Percentiles rank a stretch among this genome's conserved stretches.
Conservation (phyloP, 192 early-diverging fungal genomes). For the Backusella sp. region DNA sequence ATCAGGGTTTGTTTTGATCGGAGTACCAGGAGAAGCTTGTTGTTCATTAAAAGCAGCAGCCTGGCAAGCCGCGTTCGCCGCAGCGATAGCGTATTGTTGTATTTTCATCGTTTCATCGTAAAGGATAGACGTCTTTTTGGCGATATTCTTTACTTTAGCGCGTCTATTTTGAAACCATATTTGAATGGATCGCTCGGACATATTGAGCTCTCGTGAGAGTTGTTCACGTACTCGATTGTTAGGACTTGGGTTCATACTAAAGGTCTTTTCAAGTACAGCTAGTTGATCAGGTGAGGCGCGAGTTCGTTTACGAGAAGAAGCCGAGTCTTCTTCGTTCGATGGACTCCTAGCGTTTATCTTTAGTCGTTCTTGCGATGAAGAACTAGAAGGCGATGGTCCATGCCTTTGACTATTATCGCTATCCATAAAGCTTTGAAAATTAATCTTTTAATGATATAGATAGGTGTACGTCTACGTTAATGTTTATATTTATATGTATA, state of each 20-base stretch:
- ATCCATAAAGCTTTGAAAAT: neutral
- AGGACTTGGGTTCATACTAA: conserved; percentile 65
- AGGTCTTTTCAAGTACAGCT: conserved; percentile 66
- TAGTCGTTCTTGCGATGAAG: neutral
- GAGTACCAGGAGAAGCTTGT: conserved; percentile 6
- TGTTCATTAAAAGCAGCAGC: conserved; percentile 23
- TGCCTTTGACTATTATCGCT: neutral
- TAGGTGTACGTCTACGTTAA: neutral
- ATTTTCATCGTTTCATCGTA: conserved; percentile 25
- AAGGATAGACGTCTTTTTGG: conserved; percentile 26
- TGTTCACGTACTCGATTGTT: conserved; percentile 62
- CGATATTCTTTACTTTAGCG: conserved; percentile 72
- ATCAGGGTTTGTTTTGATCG: conserved; percentile 22
- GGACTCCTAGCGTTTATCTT: neutral
- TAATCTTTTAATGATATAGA: neutral
- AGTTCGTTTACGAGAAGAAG: conserved; percentile 52
- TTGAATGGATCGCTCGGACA: conserved; percentile 75
- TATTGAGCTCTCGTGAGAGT: conserved; percentile 66
- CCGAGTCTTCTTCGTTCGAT: neutral
- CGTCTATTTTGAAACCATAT: conserved; percentile 87
- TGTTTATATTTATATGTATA: neutral
- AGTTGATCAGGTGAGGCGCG: conserved; percentile 67
- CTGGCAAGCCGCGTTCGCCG: conserved; percentile 30
- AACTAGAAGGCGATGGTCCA: neutral
- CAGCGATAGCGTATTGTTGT: conserved; percentile 28